Conservation (phyloP, 305 asterid genomes). For the Solanum hybrid region DNA sequence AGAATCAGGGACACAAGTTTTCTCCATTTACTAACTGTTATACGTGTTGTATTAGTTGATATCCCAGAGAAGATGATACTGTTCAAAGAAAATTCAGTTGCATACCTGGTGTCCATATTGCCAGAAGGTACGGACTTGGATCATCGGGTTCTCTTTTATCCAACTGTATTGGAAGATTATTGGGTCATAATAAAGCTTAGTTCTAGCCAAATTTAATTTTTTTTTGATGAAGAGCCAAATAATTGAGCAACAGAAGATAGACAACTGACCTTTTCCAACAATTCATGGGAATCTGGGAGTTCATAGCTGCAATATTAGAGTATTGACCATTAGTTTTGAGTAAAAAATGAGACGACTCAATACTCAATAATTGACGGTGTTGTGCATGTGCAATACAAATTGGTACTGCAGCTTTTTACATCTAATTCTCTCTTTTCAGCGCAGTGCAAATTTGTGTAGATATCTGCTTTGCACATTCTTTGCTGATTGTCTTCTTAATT, state of each 20-base stretch:
- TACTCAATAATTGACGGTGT: not conserved
- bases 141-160: slow-evolving; percentile 93
- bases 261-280: slow-evolving; percentile 59
- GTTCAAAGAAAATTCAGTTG: not conserved
- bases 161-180: slow-evolving; percentile 36
- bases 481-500: slow-evolving; percentile 1
- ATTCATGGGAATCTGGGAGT: slow-evolving; percentile 79
- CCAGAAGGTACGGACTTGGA: slow-evolving; percentile 93
- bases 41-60: not conserved
- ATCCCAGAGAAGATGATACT: not conserved
- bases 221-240: not conserved
- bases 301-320: slow-evolving; percentile 57
- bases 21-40: not conserved
- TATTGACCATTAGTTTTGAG: not conserved
- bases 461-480: not conserved
- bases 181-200: slow-evolving; percentile 14
- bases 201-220: not conserved
- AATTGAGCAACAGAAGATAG: slow-evolving; percentile 12
- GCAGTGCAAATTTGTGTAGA: not conserved
- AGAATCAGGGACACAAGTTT: not conserved
- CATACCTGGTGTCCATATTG: slow-evolving; percentile 96
- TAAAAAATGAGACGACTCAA: not conserved
- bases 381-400: not conserved
- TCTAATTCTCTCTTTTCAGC: not conserved
- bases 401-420: not conserved